Conservation (phyloP, 2,329 filamentous ascomycete genomes). For the Colletotrichum spinosum region DNA sequence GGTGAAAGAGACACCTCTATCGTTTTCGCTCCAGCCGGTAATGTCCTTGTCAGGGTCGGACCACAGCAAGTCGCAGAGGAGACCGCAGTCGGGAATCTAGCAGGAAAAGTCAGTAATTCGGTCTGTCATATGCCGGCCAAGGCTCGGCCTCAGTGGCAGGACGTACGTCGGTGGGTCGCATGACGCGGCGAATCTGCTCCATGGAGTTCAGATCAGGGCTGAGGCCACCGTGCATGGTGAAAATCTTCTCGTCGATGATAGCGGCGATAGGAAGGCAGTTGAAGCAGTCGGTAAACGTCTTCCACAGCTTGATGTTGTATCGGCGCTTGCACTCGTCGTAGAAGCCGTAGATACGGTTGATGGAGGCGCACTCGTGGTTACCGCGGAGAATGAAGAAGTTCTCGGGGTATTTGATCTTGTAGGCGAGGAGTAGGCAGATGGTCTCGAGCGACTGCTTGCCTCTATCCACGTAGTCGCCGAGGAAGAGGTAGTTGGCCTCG, state of each 20-base stretch:
- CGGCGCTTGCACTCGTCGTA: conserved; percentile 99
- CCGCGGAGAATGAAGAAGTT: conserved; percentile 99
- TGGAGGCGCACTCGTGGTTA: conserved; percentile 98
- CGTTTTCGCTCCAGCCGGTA: conserved; percentile 98
- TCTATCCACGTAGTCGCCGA: conserved; percentile 98
- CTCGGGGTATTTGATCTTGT: conserved; percentile 99
- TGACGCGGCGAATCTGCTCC: conserved; percentile 99
- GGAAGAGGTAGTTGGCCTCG: conserved; percentile 99
- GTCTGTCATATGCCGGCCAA: conserved; percentile 4
- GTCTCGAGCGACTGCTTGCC: conserved; percentile 99
- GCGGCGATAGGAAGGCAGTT: conserved; percentile 98
- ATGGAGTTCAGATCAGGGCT: conserved; percentile 98
- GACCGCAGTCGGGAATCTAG: conserved; percentile 96
- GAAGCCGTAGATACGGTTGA: conserved; percentile 99
- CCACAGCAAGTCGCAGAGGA: conserved; percentile 98
- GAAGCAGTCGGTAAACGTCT: conserved; percentile 99
- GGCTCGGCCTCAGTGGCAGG: conserved; percentile 18
- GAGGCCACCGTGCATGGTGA: conserved; percentile 98
- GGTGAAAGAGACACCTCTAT: conserved; percentile 97
- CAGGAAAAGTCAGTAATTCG: conserved; percentile 10
- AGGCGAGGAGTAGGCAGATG: conserved; percentile 94
- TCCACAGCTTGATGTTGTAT: conserved; percentile 99
- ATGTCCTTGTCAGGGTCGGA: conserved; percentile 99
- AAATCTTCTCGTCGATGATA: conserved; percentile 99
- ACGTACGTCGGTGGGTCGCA: conserved; percentile 98